phyloP scores from a whole-genome alignment of 345 rosid genomes.

The Salix caprea region DNA sequence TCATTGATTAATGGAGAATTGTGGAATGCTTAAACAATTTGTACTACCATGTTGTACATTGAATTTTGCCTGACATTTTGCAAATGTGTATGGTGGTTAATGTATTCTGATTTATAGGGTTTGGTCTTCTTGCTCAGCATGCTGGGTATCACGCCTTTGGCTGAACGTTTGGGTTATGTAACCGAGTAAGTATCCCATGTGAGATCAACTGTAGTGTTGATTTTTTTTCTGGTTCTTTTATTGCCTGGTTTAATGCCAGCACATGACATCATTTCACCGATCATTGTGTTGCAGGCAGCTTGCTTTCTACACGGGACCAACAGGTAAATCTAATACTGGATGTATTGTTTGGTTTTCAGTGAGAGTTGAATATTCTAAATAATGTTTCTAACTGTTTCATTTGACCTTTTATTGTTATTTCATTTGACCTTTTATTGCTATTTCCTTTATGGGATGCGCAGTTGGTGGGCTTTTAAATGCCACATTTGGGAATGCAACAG shows the following conservation, averaged over 20 bases:
- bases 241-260: not conserved
- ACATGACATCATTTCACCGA: not conserved
- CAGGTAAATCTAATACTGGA: conserved; percentile 37
- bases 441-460: conserved; percentile 18
- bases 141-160: conserved; percentile 75
- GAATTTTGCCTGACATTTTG: not conserved
- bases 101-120: conserved; percentile 39
- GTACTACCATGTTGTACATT: not conserved
- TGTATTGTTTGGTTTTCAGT: not conserved
- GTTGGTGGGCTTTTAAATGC: conserved; percentile 89
- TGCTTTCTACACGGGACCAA: conserved; percentile 78
- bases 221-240: not conserved
- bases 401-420: not conserved
- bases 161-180: conserved; percentile 87
- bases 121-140: conserved; percentile 76
- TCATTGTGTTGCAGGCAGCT: conserved; percentile 57
- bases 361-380: not conserved
- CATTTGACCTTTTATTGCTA: not conserved
- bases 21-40: not conserved
- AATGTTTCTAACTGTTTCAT: not conserved
- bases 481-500: conserved; percentile 83
- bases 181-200: conserved; percentile 57
- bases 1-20: not conserved
- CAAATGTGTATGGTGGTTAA: not conserved
- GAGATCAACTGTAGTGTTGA: not conserved